Evolutionary conservation across 2,329 filamentous ascomycete species (phyloP), one percentile per base, ranked within the genome.

Genomic region (Diaporthe sp.): DNA sequence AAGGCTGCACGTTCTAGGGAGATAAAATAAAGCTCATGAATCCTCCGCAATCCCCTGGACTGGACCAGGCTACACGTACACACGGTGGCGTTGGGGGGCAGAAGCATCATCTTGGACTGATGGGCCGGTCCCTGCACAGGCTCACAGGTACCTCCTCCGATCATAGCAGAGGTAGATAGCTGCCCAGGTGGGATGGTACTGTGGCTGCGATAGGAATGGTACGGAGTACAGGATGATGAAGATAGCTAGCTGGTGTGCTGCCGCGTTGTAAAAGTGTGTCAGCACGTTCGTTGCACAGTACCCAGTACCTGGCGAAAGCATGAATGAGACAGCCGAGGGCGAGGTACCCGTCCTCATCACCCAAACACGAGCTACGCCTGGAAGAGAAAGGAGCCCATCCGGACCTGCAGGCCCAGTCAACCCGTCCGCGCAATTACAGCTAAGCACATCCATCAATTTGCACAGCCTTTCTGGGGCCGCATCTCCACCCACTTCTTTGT

Each of bases 371-470:
- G 65, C 65, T 55, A 70, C 65, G 46, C 65, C 46, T 68, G 65
- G 65, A 39, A 68, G 65, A 42, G 65, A 55, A 55, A 42, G 34
- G 49, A 55, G 65, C 46, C 46, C 65, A 68, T 68, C 65, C 62
- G 65, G 31, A 31, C 65, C 37, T 68, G 65, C 65, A 68, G 65
- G 65, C 65, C 65, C 65, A 68, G 65, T 53, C 46, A 68, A 37
- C 13, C 65, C 65, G 65, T 68, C 46, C 46, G 46, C 49, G 65
- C n/a, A 70, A 70, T 70, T 55, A 70, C 65, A 70, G 65, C 49
- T 42, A 70, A 55, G 65, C 65, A 55, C 65, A 70, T 55, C n/a
- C 65, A 70, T 70, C 65, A 70, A 70, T 55, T 42, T 70, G 65
- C 65, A 55, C 49, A 70, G 65, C 65, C 65, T 70, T 55, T 42